Evolutionary conservation across 2,329 filamentous ascomycete genomes (phyloP).

Genomic region (Xylariales sp.): DNA sequence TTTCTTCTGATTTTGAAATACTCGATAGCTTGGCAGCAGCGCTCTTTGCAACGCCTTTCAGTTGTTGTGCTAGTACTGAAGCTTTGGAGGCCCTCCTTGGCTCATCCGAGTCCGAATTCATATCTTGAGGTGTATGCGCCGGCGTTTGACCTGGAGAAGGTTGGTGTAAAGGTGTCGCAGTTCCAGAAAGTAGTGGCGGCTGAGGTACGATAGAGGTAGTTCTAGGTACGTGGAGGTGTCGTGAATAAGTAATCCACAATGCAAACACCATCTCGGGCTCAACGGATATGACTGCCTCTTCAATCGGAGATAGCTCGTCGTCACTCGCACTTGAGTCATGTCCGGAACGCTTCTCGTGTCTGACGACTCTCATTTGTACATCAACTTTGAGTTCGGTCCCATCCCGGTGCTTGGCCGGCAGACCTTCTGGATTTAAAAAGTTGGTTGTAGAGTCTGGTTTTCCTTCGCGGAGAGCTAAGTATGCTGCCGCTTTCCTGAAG

Average conservation of each 20-base stretch:
- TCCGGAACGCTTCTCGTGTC: slow-evolving; percentile 67
- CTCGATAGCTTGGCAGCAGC: slow-evolving; percentile 51
- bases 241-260: slow-evolving; percentile 94
- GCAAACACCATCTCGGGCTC: slow-evolving; percentile 83
- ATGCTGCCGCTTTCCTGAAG: slow-evolving; percentile 82
- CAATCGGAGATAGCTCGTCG: slow-evolving; percentile 28
- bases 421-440: slow-evolving; percentile 78
- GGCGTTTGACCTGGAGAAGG: slow-evolving; percentile 71
- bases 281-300: slow-evolving; percentile 41
- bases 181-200: slow-evolving; percentile 59
- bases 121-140: slow-evolving; percentile 51
- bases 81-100: slow-evolving; percentile 39
- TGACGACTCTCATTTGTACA: slow-evolving; percentile 92
- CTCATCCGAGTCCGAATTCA: slow-evolving; percentile 50
- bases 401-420: slow-evolving; percentile 83
- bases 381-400: slow-evolving; percentile 91
- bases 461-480: slow-evolving; percentile 78
- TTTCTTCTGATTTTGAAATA: slow-evolving; percentile 20
- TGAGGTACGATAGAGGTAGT: slow-evolving; percentile 45
- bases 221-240: slow-evolving; percentile 77
- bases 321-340: slow-evolving; percentile 24
- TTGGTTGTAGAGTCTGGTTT: slow-evolving; percentile 71
- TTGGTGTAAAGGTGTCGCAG: slow-evolving; percentile 69
- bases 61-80: slow-evolving; percentile 48
- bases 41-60: slow-evolving; percentile 52